A percentile compares a stretch with the other conserved stretches of the same genome.
phyloP scores from a whole-genome alignment of 345 rosid genomes.

The Salix brachista region DNA sequence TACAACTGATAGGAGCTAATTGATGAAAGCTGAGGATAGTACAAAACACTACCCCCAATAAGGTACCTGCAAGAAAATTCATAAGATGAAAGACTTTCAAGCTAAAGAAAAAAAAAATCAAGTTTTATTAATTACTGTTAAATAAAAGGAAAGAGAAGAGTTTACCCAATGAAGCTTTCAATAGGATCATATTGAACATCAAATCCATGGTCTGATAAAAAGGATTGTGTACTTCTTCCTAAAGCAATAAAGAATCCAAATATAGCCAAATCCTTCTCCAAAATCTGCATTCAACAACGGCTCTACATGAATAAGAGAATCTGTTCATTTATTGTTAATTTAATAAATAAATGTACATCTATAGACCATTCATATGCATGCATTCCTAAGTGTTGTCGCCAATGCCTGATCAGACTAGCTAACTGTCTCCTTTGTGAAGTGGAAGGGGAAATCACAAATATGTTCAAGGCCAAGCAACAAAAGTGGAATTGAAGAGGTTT shows the following conservation, averaged over 20 bases:
- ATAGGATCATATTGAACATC: constrained; percentile 52
- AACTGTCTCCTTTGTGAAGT: not conserved
- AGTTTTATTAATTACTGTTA: not conserved
- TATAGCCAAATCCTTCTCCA: constrained; percentile 94
- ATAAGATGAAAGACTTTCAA: constrained; percentile 11
- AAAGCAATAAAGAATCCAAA: constrained; percentile 97
- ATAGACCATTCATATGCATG: not conserved
- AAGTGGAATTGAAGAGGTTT: not conserved
- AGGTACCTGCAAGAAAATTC: constrained; percentile 53
- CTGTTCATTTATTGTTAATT: not conserved
- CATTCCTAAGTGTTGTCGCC: not conserved
- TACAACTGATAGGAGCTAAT: constrained; percentile 93
- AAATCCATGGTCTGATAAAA: constrained; percentile 72
- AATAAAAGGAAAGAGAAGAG: constrained; percentile 14
- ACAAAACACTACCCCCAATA: constrained; percentile 86
- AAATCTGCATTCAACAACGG: constrained; percentile 50
- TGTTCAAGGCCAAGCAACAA: not conserved
- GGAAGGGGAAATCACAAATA: not conserved
- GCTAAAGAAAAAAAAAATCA: constrained; percentile 11
- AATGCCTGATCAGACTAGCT: not conserved
- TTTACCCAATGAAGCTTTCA: constrained; percentile 77
- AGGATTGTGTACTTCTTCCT: constrained; percentile 75
- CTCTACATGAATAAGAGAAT: not conserved
- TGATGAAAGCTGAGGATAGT: constrained; percentile 90
- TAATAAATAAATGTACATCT: not conserved